phyloP scores from a whole-genome alignment of 2,329 filamentous ascomycete species.

The Rhinocladiella similis region DNA sequence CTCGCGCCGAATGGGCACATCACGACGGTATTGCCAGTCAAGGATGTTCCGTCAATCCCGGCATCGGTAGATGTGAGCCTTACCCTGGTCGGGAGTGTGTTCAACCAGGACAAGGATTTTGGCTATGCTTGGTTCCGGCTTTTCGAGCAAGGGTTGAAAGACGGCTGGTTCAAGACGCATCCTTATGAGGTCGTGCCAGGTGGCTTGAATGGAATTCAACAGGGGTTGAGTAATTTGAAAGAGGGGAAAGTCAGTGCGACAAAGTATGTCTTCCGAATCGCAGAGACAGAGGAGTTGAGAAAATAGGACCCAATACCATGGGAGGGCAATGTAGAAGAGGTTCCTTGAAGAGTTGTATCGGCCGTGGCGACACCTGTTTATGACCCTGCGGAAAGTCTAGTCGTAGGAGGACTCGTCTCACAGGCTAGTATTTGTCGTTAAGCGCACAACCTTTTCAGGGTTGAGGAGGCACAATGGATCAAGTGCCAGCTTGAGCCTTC shows the following conservation, averaged over 20 bases:
- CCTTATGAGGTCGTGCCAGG: conserved; percentile 53
- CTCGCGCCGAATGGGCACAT: conserved; percentile 33
- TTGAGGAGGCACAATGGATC: conserved; percentile 90
- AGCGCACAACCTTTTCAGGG: conserved; percentile 71
- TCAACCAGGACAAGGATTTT: conserved; percentile 37
- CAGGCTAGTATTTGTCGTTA: background rate
- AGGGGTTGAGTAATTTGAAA: conserved; percentile 55
- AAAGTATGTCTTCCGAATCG: conserved; percentile 63
- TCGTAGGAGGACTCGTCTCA: too few relatives aligned
- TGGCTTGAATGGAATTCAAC: conserved; percentile 55
- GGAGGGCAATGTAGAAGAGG: background rate
- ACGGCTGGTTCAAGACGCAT: conserved; percentile 52
- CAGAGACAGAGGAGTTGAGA: conserved; percentile 40
- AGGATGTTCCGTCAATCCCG: conserved; percentile 6
- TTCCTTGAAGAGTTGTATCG: background rate
- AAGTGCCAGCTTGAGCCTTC: conserved; percentile 74
- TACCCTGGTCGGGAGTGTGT: conserved; percentile 6
- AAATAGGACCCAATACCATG: background rate
- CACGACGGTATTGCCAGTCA: conserved; percentile 12
- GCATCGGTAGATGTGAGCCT: background rate
- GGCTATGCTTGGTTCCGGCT: conserved; percentile 46
- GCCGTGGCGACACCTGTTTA: too few relatives aligned
- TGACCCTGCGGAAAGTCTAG: too few relatives aligned
- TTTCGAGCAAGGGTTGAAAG: conserved; percentile 46
- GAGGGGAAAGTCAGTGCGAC: conserved; percentile 61